phyloP scores from a whole-genome alignment of 805 yeast species.

The Candida krabiensis region DNA sequence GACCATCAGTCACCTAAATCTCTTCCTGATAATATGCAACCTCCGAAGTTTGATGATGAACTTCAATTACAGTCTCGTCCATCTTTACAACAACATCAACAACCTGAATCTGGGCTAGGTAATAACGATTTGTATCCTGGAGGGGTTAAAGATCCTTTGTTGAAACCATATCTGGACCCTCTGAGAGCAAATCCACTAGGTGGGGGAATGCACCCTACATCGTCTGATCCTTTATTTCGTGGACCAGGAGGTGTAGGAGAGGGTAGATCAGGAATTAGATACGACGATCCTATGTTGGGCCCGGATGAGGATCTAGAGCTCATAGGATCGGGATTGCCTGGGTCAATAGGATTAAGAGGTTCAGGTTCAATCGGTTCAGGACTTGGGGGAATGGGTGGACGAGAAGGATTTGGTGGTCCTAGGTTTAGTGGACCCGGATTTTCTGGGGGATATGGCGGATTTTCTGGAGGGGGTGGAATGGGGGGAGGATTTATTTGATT shows the following conservation, averaged over 20 bases:
- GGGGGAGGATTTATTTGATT: constrained; percentile 8
- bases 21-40: constrained; percentile 30
- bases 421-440: constrained; percentile 14
- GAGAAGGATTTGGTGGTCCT: constrained; percentile 15
- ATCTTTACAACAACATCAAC: constrained; percentile 1
- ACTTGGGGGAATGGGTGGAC: constrained; percentile 8
- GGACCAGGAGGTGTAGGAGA: constrained; percentile 20
- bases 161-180: constrained; percentile 47
- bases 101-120: constrained; percentile 37
- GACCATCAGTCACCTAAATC: no score
- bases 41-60: constrained; percentile 57
- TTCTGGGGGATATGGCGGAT: constrained; percentile 8
- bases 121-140: constrained; percentile 52
- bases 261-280: constrained; percentile 49
- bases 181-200: constrained; percentile 20
- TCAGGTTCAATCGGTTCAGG: not conserved
- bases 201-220: constrained; percentile 58
- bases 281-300: constrained; percentile 50
- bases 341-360: constrained; percentile 31
- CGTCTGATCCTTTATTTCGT: constrained; percentile 50
- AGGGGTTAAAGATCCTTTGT: constrained; percentile 38
- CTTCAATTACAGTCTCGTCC: constrained; percentile 35
- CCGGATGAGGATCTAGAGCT: constrained; percentile 44
- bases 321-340: constrained; percentile 48
- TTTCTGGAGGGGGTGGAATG: constrained; percentile 11